Conservation (phyloP, 2,329 filamentous ascomycete genomes). For the Fusarium nygamai region DNA sequence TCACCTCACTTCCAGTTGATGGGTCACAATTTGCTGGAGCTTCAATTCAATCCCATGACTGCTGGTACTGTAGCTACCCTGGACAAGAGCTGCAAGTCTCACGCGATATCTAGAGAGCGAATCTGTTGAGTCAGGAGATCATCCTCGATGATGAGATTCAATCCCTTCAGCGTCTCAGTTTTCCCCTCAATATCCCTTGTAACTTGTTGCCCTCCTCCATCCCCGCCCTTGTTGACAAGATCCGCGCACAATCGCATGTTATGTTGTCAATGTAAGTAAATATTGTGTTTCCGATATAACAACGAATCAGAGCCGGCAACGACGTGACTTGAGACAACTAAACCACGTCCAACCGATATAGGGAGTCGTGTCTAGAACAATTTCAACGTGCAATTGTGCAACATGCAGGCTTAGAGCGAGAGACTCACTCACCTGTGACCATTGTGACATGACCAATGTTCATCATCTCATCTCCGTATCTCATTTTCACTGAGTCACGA, state of each 20-base stretch:
- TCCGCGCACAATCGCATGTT: conserved; percentile 12
- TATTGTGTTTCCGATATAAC: conserved; percentile 21
- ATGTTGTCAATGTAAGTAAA: conserved; percentile 20
- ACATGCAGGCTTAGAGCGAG: neutral
- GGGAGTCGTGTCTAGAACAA: neutral
- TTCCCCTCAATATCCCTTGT: conserved; percentile 1
- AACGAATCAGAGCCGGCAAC: conserved; percentile 9
- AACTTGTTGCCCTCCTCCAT: neutral
- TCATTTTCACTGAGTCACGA: conserved; percentile 19
- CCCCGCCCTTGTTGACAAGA: conserved; percentile 12
- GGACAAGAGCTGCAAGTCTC: conserved; percentile 15
- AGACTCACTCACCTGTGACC: neutral
- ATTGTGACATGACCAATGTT: conserved; percentile 2
- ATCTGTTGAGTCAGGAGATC: conserved; percentile 18
- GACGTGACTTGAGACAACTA: conserved; percentile 24
- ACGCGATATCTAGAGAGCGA: neutral
- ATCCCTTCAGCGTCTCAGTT: neutral
- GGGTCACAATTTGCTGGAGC: conserved; percentile 18
- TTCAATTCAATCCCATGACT: conserved; percentile 23
- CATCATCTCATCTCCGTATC: conserved; percentile 20
- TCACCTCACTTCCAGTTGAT: conserved; percentile 31
- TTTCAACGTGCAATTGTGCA: conserved; percentile 12
- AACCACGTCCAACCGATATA: neutral
- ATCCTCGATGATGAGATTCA: conserved; percentile 6
- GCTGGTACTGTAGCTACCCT: conserved; percentile 19